Conservation (phyloP, 108 stramenopile genomes). For the Cyclotella distinguenda region DNA sequence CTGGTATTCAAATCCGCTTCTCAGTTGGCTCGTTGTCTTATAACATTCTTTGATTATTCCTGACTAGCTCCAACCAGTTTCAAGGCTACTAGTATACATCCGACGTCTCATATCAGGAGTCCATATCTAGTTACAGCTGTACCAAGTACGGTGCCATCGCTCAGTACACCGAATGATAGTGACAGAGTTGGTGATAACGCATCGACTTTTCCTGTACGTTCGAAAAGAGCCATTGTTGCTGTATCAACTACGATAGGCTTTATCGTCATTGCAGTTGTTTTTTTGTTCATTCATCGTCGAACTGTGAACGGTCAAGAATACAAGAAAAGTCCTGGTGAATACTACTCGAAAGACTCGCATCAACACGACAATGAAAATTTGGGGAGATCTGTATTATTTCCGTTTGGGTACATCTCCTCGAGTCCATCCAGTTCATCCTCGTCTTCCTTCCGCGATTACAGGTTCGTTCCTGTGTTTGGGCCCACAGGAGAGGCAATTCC, state of each 20-base stretch:
- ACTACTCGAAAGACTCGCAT: conserved; percentile 14
- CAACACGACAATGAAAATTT: conserved; percentile 7
- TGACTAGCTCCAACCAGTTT: background rate
- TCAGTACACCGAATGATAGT: background rate
- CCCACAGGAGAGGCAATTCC: conserved; percentile 25
- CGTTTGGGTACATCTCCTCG: conserved; percentile 5
- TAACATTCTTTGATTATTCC: background rate
- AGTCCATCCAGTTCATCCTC: conserved; percentile 27
- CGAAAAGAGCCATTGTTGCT: conserved; percentile 4
- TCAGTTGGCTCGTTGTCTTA: background rate
- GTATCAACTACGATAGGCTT: background rate
- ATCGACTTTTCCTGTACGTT: background rate
- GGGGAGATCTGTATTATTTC: conserved; percentile 8
- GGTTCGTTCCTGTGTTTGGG: conserved; percentile 29
- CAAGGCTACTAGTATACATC: background rate
- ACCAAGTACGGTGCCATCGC: conserved; percentile 6
- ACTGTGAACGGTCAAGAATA: background rate
- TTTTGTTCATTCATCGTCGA: background rate
- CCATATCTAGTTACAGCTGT: background rate
- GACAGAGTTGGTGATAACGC: background rate
- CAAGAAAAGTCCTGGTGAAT: background rate
- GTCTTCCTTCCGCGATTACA: conserved; percentile 29
- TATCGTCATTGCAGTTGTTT: conserved; percentile 1
- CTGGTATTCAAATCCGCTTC: too few relatives aligned
- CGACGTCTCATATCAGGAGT: background rate